These are phyloP conservation scores for Xerocomellus intermedius DNA, from an alignment of 768 basidiomycete species.

Conservation along the genomic window DNA sequence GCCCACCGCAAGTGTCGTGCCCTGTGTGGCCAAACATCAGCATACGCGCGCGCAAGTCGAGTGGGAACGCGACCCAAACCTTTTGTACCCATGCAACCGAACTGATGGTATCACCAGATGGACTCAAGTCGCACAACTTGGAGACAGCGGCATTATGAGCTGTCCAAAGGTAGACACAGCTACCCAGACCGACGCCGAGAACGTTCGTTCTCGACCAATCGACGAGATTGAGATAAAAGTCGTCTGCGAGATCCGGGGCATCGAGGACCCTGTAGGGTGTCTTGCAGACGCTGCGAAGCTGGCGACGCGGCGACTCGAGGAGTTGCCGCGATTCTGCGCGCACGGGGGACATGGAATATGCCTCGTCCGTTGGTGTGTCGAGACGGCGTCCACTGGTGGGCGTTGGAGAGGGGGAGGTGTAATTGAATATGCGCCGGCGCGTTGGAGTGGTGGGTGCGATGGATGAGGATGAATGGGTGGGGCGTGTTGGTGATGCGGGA, in stretches of 20 bases:
- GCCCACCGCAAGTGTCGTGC: slow-evolving; percentile 88
- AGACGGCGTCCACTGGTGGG: slow-evolving; percentile 52
- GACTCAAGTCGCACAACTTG: slow-evolving; percentile 79
- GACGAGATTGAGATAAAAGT: slow-evolving; percentile 97
- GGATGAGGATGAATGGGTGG: slow-evolving; percentile 36
- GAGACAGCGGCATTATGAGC: slow-evolving; percentile 91
- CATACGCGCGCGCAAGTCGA: background rate
- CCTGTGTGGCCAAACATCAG: slow-evolving; percentile 37
- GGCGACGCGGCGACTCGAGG: slow-evolving; percentile 80
- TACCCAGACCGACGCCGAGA: slow-evolving; percentile 87
- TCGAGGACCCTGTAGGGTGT: slow-evolving; percentile 97
- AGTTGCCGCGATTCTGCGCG: slow-evolving; percentile 78
- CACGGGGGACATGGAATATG: slow-evolving; percentile 89
- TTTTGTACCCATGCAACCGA: slow-evolving; percentile 93
- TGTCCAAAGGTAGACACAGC: slow-evolving; percentile 96
- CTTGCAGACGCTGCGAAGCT: slow-evolving; percentile 82
- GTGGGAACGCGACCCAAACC: slow-evolving; percentile 26
- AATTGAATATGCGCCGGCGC: slow-evolving; percentile 63
- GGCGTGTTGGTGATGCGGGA: slow-evolving; percentile 60
- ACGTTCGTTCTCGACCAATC: slow-evolving; percentile 97
- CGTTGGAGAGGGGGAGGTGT: slow-evolving; percentile 58
- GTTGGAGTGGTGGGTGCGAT: slow-evolving; percentile 45
- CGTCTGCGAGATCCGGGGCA: slow-evolving; percentile 95
- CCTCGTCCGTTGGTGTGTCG: slow-evolving; percentile 83
- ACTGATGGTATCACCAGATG: slow-evolving; percentile 71